Conservation (phyloP, 202 grass and related monocot genomes). For the Schoenoplectus triqueter region DNA sequence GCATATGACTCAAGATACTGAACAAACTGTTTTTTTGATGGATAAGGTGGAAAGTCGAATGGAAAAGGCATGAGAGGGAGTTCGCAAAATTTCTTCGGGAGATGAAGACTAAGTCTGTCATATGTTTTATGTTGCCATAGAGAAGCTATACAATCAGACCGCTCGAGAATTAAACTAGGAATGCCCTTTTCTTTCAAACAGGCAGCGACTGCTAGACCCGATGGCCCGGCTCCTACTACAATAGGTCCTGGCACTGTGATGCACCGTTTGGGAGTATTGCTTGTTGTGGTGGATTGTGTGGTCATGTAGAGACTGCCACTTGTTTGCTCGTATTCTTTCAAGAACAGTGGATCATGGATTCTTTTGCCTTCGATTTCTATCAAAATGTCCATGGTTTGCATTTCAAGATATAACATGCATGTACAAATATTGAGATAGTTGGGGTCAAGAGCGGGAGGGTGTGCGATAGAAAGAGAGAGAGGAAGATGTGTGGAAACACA, state of each 20-base stretch:
- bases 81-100: conserved; percentile 94
- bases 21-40: conserved; percentile 88
- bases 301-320: conserved; percentile 41
- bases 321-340: conserved; percentile 47
- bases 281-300: conserved; percentile 21
- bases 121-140: conserved; percentile 93
- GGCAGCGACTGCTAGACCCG: conserved; percentile 89
- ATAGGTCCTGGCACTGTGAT: conserved; percentile 63
- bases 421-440: conserved; percentile 28
- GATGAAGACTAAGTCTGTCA: conserved; percentile 92
- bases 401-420: conserved; percentile 22
- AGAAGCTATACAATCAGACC: conserved; percentile 83
- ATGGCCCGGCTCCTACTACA: conserved; percentile 93
- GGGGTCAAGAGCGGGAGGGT: conserved; percentile 33
- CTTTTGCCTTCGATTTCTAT: conserved; percentile 87
- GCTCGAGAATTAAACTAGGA: conserved; percentile 74
- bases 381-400: conserved; percentile 62
- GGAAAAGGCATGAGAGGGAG: conserved; percentile 94
- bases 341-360: conserved; percentile 71
- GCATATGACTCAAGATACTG: conserved; percentile 79
- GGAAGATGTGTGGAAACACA: conserved; percentile 28
- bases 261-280: conserved; percentile 35
- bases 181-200: conserved; percentile 83
- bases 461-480: conserved; percentile 19
- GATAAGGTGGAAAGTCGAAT: conserved; percentile 66